Evolutionary conservation across 176 grass and related monocot genomes (phyloP).

Genomic region (Echinochloa phyllopogon): DNA sequence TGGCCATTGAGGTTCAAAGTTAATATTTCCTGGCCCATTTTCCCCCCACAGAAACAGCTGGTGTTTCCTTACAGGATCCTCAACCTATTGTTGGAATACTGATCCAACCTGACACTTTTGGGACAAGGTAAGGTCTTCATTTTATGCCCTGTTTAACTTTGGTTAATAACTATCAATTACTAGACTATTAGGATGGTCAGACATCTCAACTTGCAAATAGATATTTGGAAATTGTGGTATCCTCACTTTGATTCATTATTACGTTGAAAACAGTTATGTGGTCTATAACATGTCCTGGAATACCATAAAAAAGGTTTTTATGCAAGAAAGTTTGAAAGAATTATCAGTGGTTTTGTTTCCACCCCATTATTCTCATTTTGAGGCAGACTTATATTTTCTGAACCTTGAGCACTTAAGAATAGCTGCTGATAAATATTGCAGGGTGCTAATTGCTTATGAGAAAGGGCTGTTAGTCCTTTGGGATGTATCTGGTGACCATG

Average conservation of each 20-base stretch:
- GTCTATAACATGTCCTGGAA: conserved; percentile 7
- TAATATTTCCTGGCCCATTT: conserved; percentile 30
- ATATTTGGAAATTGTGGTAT: conserved; percentile 24
- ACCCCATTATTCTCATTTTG: conserved; percentile 22
- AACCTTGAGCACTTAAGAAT: conserved; percentile 23
- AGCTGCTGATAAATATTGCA: conserved; percentile 46
- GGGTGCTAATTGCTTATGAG: conserved; percentile 89
- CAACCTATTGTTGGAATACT: conserved; percentile 94
- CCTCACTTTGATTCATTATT: conserved; percentile 31
- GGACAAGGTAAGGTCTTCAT: conserved; percentile 64
- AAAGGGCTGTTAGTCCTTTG: conserved; percentile 91
- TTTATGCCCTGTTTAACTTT: conserved; percentile 23
- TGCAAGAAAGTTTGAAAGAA: conserved; percentile 25
- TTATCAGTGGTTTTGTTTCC: conserved; percentile 33
- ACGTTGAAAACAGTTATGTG: not conserved
- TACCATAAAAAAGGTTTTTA: not conserved
- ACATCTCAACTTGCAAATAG: not conserved
- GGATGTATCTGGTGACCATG: conserved; percentile 72
- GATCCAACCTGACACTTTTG: conserved; percentile 72
- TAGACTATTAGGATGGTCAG: conserved; percentile 24
- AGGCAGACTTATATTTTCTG: conserved; percentile 13
- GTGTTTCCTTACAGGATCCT: conserved; percentile 60
- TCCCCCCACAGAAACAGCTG: conserved; percentile 56
- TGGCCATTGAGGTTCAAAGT: conserved; percentile 17
- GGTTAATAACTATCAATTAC: not conserved